Conservation (phyloP, 176 grass and related monocot species). For the Cymbopogon citratus region DNA sequence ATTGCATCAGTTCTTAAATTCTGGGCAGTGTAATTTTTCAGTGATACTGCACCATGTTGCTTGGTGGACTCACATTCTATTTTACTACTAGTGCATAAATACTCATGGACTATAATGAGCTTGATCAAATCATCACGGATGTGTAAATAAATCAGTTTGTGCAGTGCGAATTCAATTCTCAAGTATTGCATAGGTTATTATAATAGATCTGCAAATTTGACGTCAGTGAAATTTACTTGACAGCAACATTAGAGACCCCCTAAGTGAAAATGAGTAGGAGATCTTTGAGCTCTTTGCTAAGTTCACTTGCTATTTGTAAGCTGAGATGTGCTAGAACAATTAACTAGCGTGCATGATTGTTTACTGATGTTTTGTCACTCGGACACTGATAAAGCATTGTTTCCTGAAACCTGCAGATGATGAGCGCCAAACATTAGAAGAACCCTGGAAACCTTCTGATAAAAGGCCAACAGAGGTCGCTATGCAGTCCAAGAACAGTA, state of each 20-base stretch:
- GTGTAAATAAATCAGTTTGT: not conserved
- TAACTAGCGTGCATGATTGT: not conserved
- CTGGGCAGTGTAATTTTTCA: not conserved
- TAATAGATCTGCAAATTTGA: not conserved
- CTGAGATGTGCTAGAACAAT: not conserved
- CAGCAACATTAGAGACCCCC: not conserved
- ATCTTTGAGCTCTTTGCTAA: not conserved
- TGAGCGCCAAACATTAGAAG: slow-evolving; percentile 27
- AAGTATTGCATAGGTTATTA: not conserved
- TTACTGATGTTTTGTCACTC: not conserved
- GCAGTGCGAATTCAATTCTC: not conserved
- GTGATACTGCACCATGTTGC: not conserved
- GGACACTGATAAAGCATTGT: slow-evolving; percentile 4
- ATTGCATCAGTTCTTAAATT: not conserved
- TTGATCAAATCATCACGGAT: not conserved
- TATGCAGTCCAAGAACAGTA: slow-evolving; percentile 44
- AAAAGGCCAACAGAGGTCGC: slow-evolving; percentile 16
- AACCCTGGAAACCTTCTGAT: slow-evolving; percentile 22
- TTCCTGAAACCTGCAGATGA: slow-evolving; percentile 46
- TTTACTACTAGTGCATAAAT: not conserved
- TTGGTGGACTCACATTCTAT: not conserved
- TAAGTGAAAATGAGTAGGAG: not conserved
- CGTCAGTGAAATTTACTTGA: not conserved
- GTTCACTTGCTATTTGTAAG: not conserved
- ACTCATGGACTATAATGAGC: not conserved